Percentiles rank a stretch among this genome's conserved stretches.
phyloP scores from a whole-genome alignment of 192 early-diverging fungal genomes.

The Pilaira anomala region DNA sequence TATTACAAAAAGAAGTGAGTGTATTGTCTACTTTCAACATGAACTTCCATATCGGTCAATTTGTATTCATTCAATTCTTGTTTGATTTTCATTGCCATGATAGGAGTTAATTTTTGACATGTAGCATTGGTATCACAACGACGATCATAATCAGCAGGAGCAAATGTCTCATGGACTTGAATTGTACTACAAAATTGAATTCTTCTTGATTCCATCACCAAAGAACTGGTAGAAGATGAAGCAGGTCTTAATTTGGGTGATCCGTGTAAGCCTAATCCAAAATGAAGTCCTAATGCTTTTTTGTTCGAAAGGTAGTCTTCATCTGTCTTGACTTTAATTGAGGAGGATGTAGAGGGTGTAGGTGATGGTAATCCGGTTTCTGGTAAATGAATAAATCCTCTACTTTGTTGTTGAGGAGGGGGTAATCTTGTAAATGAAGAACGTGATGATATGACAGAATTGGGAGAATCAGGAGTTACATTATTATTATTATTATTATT shows the following conservation, averaged over 20 bases:
- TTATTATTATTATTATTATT: background rate
- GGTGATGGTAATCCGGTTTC: conserved; percentile 11
- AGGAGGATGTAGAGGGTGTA: conserved; percentile 21
- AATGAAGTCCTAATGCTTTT: background rate
- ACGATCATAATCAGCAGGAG: conserved; percentile 83
- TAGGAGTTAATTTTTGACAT: conserved; percentile 78
- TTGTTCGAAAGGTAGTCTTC: background rate
- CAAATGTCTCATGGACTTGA: conserved; percentile 64
- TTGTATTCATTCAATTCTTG: conserved; percentile 96
- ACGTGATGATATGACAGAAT: conserved; percentile 25
- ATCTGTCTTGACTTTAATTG: background rate
- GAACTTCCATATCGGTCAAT: conserved; percentile 86
- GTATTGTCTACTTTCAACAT: conserved; percentile 67
- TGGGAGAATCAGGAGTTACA: conserved; percentile 24
- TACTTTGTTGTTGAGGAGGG: conserved; percentile 20
- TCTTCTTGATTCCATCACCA: conserved; percentile 26
- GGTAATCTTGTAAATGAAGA: conserved; percentile 23
- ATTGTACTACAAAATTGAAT: conserved; percentile 53
- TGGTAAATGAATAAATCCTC: conserved; percentile 3
- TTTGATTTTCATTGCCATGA: conserved; percentile 83
- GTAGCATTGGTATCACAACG: conserved; percentile 78
- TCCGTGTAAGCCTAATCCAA: conserved; percentile 18
- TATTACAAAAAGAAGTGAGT: conserved; percentile 65
- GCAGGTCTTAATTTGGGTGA: conserved; percentile 24
- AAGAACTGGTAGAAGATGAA: conserved; percentile 18